Evolutionary conservation across 352 stramenopile species (phyloP), one percentile per base, ranked within the genome.

Genomic region (Proteromonas lacertae): DNA sequence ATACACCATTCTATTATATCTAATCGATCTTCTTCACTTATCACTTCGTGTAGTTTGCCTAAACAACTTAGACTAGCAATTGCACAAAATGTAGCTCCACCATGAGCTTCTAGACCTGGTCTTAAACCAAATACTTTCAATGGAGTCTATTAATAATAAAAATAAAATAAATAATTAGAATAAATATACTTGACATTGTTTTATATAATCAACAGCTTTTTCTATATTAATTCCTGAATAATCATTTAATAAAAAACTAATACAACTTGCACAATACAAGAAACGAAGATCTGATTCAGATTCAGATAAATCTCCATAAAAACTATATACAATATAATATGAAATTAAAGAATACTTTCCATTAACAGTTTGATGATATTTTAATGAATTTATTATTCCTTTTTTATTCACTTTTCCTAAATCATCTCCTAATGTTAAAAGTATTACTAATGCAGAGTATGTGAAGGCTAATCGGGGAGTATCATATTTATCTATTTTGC

Each of bases 191-290:
- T 32, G 29, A 17, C 46, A 52, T 8, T 7, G 7, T 28, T 30
- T 16, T 16, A 52, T 46, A 35, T 46, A 52, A 9, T 17, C 28
- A 21, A 34, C 31, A 20, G 37, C 25, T 26, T 25, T 34, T 10
- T n/a, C 23, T 24, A 29, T 32, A 26, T 47, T 31, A 9, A 52
- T 23, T 23, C 19, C 42, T 26, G 13, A 22, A 42, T 42, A 52
- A 22, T 46, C 26, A 29, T 36, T 35, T 1, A 52, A 36, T 1
- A 52, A 33, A 10, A 14, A 35, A 18, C 29, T 38, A 31, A 52
- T 43, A 29, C 42, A 42, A 28, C 46, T 51, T 13, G 43, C 46
- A 24, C 46, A 52, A 42, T 52, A 52, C 8, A 42, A 28, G 29
- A 52, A 52, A 16, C 46, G 42, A 9, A 52, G 16, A 42, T 52